Evolutionary conservation across 306 rosid species (phyloP).

Genomic region (Prunus kanzakura): DNA sequence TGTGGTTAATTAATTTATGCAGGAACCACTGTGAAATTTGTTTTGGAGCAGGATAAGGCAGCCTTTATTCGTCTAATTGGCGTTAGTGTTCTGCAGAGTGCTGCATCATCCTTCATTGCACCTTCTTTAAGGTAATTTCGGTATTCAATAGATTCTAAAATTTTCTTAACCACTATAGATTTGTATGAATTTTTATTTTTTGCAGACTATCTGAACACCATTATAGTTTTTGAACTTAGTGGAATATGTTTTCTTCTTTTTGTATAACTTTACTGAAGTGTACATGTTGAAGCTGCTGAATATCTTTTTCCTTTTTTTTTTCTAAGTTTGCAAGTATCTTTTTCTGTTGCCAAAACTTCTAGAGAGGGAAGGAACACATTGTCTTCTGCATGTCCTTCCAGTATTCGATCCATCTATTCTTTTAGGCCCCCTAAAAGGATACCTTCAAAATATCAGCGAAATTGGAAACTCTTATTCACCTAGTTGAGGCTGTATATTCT

Average conservation of each 20-base stretch:
- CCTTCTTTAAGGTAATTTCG: constrained; percentile 74
- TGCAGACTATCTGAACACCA: neutral
- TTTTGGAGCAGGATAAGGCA: constrained; percentile 83
- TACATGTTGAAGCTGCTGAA: neutral
- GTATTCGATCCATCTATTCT: neutral
- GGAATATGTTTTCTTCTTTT: neutral
- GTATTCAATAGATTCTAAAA: constrained; percentile 4
- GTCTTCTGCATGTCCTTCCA: neutral
- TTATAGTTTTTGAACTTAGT: neutral
- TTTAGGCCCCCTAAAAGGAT: neutral
- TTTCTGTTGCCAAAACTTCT: neutral
- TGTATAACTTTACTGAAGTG: neutral
- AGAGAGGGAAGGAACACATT: neutral
- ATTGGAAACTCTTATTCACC: neutral
- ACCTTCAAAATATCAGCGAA: neutral
- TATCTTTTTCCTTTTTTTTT: neutral
- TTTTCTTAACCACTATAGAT: neutral
- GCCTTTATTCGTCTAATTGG: constrained; percentile 69
- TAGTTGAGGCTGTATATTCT: neutral
- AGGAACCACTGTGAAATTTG: constrained; percentile 89
- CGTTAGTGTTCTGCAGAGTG: constrained; percentile 74
- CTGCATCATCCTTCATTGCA: constrained; percentile 79
- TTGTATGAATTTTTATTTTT: neutral
- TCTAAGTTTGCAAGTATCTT: neutral
- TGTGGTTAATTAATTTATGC: constrained; percentile 29